These are phyloP conservation scores for Claviceps digitariae DNA, from an alignment of 2,329 filamentous ascomycete genomes.

Conservation along the genomic window DNA sequence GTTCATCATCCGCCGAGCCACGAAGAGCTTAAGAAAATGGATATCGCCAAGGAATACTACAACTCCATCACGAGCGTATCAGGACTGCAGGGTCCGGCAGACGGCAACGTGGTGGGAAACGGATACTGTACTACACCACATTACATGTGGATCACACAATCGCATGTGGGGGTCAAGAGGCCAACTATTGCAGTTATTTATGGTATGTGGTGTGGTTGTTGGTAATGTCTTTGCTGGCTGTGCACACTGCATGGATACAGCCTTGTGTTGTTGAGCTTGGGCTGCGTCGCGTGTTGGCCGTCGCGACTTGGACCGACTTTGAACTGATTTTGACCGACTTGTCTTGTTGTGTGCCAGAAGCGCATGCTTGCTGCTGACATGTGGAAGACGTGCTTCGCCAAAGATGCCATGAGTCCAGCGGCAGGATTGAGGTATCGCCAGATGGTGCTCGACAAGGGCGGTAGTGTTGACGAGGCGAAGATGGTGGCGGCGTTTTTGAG, in stretches of 20 bases:
- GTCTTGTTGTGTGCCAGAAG: background rate
- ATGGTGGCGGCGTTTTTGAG: background rate
- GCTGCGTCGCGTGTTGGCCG: background rate
- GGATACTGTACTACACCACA: background rate
- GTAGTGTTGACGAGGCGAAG: background rate
- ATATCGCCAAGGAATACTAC: background rate
- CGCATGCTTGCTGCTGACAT: conserved; percentile 2
- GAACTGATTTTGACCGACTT: background rate
- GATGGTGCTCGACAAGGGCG: background rate
- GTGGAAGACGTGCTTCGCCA: conserved; percentile 1
- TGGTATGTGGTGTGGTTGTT: background rate
- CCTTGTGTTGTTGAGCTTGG: background rate
- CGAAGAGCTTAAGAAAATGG: background rate
- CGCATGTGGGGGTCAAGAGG: background rate
- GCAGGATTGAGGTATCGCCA: background rate
- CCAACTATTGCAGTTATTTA: background rate
- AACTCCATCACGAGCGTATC: background rate
- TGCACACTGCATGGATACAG: background rate
- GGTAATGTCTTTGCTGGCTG: background rate
- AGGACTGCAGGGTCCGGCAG: background rate
- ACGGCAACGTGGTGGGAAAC: background rate
- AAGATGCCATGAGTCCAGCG: background rate
- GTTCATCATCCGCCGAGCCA: background rate
- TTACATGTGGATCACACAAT: too few species aligned
- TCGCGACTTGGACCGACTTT: too few species aligned